Conservation (phyloP, 73 alveolate species). For the Breviolum minutum region DNA sequence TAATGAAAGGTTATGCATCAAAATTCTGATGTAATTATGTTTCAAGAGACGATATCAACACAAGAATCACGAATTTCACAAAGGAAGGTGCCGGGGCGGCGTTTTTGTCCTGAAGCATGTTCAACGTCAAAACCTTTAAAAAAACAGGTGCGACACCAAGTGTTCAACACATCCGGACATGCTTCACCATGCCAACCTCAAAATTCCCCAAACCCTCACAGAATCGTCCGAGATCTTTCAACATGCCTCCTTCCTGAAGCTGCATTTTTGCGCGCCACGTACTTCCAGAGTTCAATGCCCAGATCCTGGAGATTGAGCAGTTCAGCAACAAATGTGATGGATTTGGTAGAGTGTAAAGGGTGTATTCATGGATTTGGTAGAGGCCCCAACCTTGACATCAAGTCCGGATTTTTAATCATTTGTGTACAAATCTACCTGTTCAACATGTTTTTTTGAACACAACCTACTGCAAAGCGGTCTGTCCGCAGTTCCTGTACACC, state of each 20-base stretch:
- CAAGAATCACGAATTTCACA: no score
- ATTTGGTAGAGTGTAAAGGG: background rate
- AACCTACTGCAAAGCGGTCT: background rate
- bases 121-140: no score
- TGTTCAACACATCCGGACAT: background rate
- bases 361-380: background rate
- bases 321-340: background rate
- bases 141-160: background rate
- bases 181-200: background rate
- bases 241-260: conserved; percentile 57
- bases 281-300: conserved; percentile 93
- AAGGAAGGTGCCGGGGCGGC: no score
- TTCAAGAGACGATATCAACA: no score
- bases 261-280: conserved; percentile 82
- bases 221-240: background rate
- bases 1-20: no score
- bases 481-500: background rate
- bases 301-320: conserved; percentile 3
- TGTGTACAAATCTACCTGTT: background rate
- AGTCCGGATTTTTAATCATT: no score
- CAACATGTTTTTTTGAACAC: no score
- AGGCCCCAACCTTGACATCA: no score
- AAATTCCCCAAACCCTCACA: no score
- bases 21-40: no score
- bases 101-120: no score